phyloP scores from a whole-genome alignment of 495 filamentous ascomycete genomes.

The Hypoxylon fragiforme region DNA sequence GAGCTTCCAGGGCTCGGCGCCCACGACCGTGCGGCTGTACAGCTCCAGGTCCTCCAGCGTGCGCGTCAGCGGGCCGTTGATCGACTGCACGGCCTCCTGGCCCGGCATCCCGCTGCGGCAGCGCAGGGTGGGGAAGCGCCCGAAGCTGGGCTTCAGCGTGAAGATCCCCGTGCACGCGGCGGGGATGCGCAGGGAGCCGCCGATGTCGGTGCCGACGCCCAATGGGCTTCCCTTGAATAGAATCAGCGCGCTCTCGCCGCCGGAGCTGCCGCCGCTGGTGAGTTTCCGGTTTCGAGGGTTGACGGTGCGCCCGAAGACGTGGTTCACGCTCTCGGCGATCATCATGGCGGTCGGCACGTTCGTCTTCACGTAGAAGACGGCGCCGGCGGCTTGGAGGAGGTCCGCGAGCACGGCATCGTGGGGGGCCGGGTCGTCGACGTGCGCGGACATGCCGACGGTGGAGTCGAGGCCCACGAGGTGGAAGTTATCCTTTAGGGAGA shows the following conservation, averaged over 20 bases:
- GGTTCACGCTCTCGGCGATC: constrained; percentile 81
- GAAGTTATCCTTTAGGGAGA: constrained; percentile 80
- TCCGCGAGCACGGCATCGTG: constrained; percentile 38
- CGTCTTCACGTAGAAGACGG: constrained; percentile 90
- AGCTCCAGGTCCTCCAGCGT: constrained; percentile 75
- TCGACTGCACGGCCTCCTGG: constrained; percentile 80
- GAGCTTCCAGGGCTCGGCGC: constrained; percentile 80
- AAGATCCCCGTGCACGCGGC: constrained; percentile 88
- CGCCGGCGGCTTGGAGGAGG: constrained; percentile 75
- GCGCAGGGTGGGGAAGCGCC: constrained; percentile 79
- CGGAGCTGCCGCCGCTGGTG: constrained; percentile 84
- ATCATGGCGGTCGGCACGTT: constrained; percentile 82
- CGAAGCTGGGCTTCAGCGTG: constrained; percentile 77
- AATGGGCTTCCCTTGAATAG: constrained; percentile 72
- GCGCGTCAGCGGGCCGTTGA: constrained; percentile 86
- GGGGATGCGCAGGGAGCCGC: constrained; percentile 81
- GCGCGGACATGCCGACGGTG: constrained; percentile 47
- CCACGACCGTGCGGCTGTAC: constrained; percentile 70
- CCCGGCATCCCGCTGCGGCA: constrained; percentile 81
- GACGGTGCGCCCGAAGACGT: constrained; percentile 72
- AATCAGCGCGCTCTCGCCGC: constrained; percentile 78
- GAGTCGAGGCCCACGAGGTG: constrained; percentile 60
- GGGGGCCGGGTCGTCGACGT: constrained; percentile 33
- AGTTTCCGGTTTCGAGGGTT: constrained; percentile 77
- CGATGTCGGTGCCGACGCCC: constrained; percentile 86